Evolutionary conservation across 2,329 filamentous ascomycete genomes (phyloP), one percentile per base, ranked within the genome.

Genomic region (Saccharata proteae): DNA sequence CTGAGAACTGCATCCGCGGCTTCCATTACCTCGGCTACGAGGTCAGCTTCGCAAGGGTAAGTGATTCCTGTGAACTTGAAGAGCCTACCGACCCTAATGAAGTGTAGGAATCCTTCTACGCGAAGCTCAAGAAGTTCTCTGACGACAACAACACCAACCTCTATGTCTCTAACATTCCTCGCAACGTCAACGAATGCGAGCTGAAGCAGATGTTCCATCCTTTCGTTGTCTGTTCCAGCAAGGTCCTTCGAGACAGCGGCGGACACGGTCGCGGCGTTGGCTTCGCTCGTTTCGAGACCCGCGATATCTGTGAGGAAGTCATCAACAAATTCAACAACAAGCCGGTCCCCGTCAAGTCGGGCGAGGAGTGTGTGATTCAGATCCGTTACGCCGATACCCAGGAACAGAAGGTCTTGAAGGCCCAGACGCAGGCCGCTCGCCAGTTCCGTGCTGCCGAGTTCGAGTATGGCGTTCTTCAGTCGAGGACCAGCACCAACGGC

Each of bases 361-460:
- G 81, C 23, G 75, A 80, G 19, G 83, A 93, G 47, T 75, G 79
- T 16, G 73, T 90, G 42, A 77, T 86, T 40, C 86, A 94, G 59
- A 85, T 98, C 44, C 86, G 90, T 42, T 98, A 93, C 55, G 88
- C 92, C 40, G 90, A 98, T 51, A 98, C 90, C 21, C 83, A 90
- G 34, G 81, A 88, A 40, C 90, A 98, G 59, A 98, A 98, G 65
- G 76, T 90, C 52, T 69, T 98, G 44, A 98, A 98, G 69, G 80
- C 90, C 41, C 80, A 94, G 52, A 96, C 88, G 24, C 85, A 90
- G 18, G 85, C 93, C 54, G 83, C 86, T 36, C 85, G 90, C 38
- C 84, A 93, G 50, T 96, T 93, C 62, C 83, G 90, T 37, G 90
- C 88, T 36, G 90, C 90, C 36, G 90, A 96, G 63, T 96, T 96